These are phyloP conservation scores for Suhomyces guaymorum DNA, from an alignment of 1,139 yeast species.

Conservation along the genomic window DNA sequence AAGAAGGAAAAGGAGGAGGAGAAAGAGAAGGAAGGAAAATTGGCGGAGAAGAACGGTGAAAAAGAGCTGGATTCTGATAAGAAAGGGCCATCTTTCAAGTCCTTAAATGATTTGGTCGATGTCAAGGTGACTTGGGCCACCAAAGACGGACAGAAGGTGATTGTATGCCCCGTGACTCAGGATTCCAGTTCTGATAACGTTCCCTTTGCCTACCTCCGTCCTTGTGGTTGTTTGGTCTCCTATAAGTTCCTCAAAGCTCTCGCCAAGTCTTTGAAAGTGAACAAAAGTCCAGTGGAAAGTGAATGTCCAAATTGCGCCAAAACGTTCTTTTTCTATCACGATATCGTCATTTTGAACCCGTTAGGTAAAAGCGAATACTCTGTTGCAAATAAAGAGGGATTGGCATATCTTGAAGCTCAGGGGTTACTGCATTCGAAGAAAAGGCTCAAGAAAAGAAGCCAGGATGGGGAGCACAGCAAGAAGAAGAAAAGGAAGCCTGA, in stretches of 20 bases:
- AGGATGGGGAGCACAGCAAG: too few relatives aligned
- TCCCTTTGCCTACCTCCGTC: conserved; percentile 31
- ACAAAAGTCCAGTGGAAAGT: conserved; percentile 8
- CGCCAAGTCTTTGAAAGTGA: conserved; percentile 5
- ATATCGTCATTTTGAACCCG: conserved; percentile 37
- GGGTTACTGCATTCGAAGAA: conserved; percentile 17
- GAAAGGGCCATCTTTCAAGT: neutral
- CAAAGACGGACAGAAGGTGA: conserved; percentile 12
- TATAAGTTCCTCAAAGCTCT: conserved; percentile 25
- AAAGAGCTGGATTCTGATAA: too few relatives aligned
- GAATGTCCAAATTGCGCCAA: conserved; percentile 40
- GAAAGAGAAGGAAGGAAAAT: conserved; percentile 14
- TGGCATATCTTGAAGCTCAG: conserved; percentile 20
- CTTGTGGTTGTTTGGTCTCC: conserved; percentile 46
- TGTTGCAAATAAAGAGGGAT: conserved; percentile 41
- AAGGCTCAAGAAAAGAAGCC: conserved; percentile 10
- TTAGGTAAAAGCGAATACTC: conserved; percentile 15
- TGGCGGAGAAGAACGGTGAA: too few relatives aligned
- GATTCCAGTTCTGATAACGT: conserved; percentile 12
- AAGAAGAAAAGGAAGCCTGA: neutral
- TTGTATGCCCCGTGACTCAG: conserved; percentile 42
- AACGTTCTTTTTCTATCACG: conserved; percentile 25
- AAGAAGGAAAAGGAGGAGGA: conserved; percentile 20
- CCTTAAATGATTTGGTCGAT: conserved; percentile 33
- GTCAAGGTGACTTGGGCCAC: conserved; percentile 28